Base-by-base conservation (phyloP, 1,284 basidiomycete genomes). In the Microstroma glucosiphilum region DNA sequence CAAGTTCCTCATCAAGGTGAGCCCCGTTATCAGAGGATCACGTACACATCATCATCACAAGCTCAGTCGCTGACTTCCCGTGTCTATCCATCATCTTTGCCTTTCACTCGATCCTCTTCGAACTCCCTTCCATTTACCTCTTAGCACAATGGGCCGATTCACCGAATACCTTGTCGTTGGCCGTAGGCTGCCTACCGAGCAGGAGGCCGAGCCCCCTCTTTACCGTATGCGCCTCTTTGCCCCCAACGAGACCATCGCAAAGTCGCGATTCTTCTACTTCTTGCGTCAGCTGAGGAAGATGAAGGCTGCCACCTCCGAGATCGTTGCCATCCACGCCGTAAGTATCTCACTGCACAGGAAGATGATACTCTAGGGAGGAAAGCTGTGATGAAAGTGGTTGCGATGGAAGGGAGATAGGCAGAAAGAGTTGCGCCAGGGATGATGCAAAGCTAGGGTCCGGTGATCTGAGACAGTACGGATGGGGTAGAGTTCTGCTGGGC, bases 241-340 rank as follows among this genome's bases (percentile, higher is more conserved):
- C 70, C 90, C 91, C 75, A 98, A 98, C 82, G 92, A 96, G 75
- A 83, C 96, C 72, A 91, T 98, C 77, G 96, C 96, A 79, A 97
- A 98, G 86, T 96, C 91, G 65, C 89, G 94, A 69, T 98, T 96
- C 89, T 98, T 96, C 94, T 98, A 97, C 85, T 98, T 96, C 87
- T 86, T 98, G 72, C 92, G 94, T 59, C 74, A 75, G 68, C 72
- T 79, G 61, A 67, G 96, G 83, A 98, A 98, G 86, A 93, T 94
- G 84, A 98, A 98, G 87, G 96, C 96, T 84, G 92, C 93, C 82
- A 91, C 87, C 82, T 96, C 94, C 81, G 94, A 98, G 86, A 92
- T 98, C 81, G 92, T 98, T 82, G 91, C 91, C 81, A 88, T 98
- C 84, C 94, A 96, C 84, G 85, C 90, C 82, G 92, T 96, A 81